These are phyloP conservation scores for Metarhizium humberi DNA, from an alignment of 2,329 filamentous ascomycete species.

Conservation along the genomic window DNA sequence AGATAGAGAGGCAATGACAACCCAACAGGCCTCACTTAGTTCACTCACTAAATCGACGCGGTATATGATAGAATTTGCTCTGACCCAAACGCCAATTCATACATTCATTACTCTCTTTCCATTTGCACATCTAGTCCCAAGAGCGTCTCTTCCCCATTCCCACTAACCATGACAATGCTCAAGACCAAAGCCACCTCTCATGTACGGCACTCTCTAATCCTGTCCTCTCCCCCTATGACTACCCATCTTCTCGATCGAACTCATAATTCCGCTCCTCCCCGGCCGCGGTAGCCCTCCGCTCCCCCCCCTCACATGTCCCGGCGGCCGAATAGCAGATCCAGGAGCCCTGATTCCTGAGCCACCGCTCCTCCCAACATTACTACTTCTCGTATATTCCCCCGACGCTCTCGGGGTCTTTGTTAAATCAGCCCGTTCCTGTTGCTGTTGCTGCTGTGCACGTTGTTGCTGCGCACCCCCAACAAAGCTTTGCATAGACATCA, in stretches of 20 bases:
- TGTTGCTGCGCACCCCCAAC: slow-evolving; percentile 14
- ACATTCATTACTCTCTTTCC: not conserved
- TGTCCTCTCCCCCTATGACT: slow-evolving; percentile 35
- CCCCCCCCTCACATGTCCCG: slow-evolving; percentile 37
- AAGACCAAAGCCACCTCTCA: not conserved
- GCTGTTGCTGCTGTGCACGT: slow-evolving; percentile 9
- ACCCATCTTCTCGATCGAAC: slow-evolving; percentile 82
- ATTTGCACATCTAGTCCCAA: not conserved
- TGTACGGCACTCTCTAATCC: not conserved
- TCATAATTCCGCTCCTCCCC: slow-evolving; percentile 66
- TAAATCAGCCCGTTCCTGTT: slow-evolving; percentile 3
- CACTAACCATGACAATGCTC: not conserved
- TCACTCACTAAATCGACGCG: not conserved
- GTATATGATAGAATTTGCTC: not conserved
- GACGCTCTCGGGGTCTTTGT: slow-evolving; percentile 34
- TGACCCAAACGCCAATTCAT: slow-evolving; percentile 1
- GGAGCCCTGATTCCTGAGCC: slow-evolving; percentile 54
- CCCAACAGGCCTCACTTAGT: not conserved
- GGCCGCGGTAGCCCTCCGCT: slow-evolving; percentile 38
- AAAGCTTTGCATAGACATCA: slow-evolving; percentile 60
- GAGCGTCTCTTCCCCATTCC: too few relatives aligned
- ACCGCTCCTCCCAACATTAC: slow-evolving; percentile 20
- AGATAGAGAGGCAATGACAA: too few relatives aligned
- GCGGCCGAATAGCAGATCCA: slow-evolving; percentile 32
- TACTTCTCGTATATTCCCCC: slow-evolving; percentile 37